Evolutionary conservation across 208 protist species (phyloP), one percentile per base, ranked within the genome.

Genomic region (Crithidia expoeki): DNA sequence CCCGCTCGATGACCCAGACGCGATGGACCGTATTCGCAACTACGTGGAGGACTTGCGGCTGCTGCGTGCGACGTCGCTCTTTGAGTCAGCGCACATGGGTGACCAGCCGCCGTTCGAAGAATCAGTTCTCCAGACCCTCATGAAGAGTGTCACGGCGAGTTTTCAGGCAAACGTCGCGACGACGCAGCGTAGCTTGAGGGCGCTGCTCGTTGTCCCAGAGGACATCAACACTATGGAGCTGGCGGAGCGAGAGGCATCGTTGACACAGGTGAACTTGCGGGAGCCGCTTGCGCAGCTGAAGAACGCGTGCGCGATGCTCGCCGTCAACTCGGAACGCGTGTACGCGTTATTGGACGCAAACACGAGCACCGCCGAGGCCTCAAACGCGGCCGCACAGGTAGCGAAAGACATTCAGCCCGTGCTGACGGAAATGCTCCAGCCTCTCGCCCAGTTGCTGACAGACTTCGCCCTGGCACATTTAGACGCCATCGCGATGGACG

Each of bases 251-350:
- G 49, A 59, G 40, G 70, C 77, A 21, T 66, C 77, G 27, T 52
- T 93, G 44, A 62, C 71, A 12, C 44, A 84, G 49, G 65, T 64
- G 11, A 78, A 81, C 68, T 58, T 96, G 36, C 78, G 81, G 1
- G 86, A 94, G 80, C 74, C 81, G 19, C 74, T 94, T 25, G 91
- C 85, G 23, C 82, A 92, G 76, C 76, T 94, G 32, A 96, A 96
- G 68, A 90, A 86, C 66, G 68, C 79, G 19, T 94, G 88, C 46
- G 88, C 90, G 21, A 67, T 96, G 60, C 83, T 96, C 38, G 71
- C 80, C 27, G 77, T 85, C 19, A 78, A 86, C 66, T 70, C 74
- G 27, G 67, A 79, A 68, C 52, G 77, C 17, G 80, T 81, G 12
- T 69, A 85, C 55, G 73, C 74, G 25, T 53, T 85, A 56, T 46